A percentile compares a stretch with the other conserved stretches of the same genome.
Evolutionary conservation across 2,329 filamentous ascomycete species (phyloP).

Genomic region (Arthrobotrys sinensis): DNA sequence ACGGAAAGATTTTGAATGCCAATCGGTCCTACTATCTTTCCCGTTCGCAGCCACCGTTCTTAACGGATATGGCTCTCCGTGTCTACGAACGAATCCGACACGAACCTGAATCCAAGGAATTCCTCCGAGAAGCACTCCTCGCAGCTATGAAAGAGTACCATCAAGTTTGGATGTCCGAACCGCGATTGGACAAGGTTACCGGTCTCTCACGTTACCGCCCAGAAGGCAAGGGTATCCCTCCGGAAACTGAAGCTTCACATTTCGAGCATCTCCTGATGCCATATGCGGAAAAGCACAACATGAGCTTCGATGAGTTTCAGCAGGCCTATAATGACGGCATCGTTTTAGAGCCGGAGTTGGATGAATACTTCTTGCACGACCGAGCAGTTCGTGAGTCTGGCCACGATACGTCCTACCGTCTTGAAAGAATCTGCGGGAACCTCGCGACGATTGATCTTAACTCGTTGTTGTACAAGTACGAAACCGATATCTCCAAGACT

Average conservation of each 20-base stretch:
- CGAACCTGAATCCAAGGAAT: slow-evolving; percentile 83
- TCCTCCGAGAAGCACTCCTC: slow-evolving; percentile 83
- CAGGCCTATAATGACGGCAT: slow-evolving; percentile 85
- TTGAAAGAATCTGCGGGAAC: slow-evolving; percentile 89
- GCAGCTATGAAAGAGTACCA: slow-evolving; percentile 98
- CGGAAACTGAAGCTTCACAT: slow-evolving; percentile 89
- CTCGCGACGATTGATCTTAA: slow-evolving; percentile 95
- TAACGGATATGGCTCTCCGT: slow-evolving; percentile 96
- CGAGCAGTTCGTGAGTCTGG: slow-evolving; percentile 95
- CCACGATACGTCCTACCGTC: slow-evolving; percentile 94
- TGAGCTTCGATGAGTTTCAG: slow-evolving; percentile 88
- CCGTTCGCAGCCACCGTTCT: slow-evolving; percentile 93
- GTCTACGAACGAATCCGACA: slow-evolving; percentile 95
- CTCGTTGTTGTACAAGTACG: slow-evolving; percentile 95
- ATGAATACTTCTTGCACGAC: slow-evolving; percentile 96
- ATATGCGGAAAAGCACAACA: slow-evolving; percentile 85
- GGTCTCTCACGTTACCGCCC: slow-evolving; percentile 89
- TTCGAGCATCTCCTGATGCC: slow-evolving; percentile 87
- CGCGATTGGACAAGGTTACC: slow-evolving; percentile 82
- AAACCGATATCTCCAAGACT: slow-evolving; percentile 88
- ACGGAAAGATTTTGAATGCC: slow-evolving; percentile 97
- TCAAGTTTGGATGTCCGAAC: slow-evolving; percentile 85
- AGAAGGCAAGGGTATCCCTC: slow-evolving; percentile 86
- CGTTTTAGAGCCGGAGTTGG: slow-evolving; percentile 87
- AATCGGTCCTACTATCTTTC: slow-evolving; percentile 96